Evolutionary conservation across 1,284 basidiomycete genomes (phyloP).

Genomic region (Paramarasmius palmivorus): DNA sequence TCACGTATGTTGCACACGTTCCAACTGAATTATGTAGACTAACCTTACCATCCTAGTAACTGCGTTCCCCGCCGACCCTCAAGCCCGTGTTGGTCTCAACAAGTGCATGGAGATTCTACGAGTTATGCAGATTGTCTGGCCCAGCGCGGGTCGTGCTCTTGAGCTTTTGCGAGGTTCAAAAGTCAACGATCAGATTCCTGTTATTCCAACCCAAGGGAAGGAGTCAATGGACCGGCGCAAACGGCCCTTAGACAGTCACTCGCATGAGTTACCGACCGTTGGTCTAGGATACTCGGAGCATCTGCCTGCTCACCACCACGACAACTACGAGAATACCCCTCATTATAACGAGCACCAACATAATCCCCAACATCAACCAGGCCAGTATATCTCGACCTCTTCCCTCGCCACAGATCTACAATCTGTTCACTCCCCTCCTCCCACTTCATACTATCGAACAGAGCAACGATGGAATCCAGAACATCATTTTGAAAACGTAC

Average conservation of each 20-base stretch:
- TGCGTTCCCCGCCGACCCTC: slow-evolving; percentile 63
- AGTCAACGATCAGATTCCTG: slow-evolving; percentile 31
- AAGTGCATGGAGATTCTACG: slow-evolving; percentile 72
- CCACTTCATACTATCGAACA: slow-evolving; percentile 29
- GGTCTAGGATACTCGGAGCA: slow-evolving; percentile 17
- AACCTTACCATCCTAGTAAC: slow-evolving; percentile 44
- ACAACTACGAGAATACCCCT: not conserved
- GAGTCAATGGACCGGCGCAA: slow-evolving; percentile 31
- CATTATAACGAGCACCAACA: not conserved
- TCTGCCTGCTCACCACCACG: slow-evolving; percentile 13
- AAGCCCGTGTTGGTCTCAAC: slow-evolving; percentile 61
- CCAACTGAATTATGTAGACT: not conserved
- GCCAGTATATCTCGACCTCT: not conserved
- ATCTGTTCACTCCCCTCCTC: not conserved
- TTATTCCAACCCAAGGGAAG: slow-evolving; percentile 10
- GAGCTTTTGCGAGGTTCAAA: slow-evolving; percentile 73
- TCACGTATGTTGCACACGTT: slow-evolving; percentile 43
- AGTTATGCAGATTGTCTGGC: slow-evolving; percentile 76
- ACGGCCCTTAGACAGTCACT: slow-evolving; percentile 36
- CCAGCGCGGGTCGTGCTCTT: slow-evolving; percentile 70
- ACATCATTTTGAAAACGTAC: slow-evolving; percentile 27
- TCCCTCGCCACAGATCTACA: not conserved
- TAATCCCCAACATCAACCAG: too few species aligned
- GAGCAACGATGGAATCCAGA: slow-evolving; percentile 56
- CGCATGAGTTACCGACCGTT: slow-evolving; percentile 26